These are phyloP conservation scores for Chytriomyces hyalinus DNA, from an alignment of 192 early-diverging fungal genomes.

Conservation along the genomic window DNA sequence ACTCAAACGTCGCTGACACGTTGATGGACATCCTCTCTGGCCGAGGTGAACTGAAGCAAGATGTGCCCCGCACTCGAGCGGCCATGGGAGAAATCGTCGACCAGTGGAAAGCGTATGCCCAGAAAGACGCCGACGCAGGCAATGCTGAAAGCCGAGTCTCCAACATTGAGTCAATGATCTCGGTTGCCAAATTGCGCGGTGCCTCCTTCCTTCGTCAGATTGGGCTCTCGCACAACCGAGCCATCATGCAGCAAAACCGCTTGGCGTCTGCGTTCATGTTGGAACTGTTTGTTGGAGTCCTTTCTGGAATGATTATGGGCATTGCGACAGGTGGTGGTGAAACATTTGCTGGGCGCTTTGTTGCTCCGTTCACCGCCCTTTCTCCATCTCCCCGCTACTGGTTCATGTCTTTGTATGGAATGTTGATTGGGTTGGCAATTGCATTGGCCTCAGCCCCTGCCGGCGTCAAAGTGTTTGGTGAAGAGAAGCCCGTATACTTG, in stretches of 20 bases:
- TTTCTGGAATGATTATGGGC: constrained; percentile 47
- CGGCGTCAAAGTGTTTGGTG: constrained; percentile 56
- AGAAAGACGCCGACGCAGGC: neutral
- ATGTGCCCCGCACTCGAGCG: neutral
- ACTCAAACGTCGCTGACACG: constrained; percentile 40
- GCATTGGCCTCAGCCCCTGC: constrained; percentile 50
- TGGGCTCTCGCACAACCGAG: constrained; percentile 42
- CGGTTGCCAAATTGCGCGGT: constrained; percentile 35
- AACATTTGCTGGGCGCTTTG: constrained; percentile 1
- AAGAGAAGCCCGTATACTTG: constrained; percentile 55
- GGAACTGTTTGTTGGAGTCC: constrained; percentile 47
- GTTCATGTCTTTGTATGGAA: constrained; percentile 34
- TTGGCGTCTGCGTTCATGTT: constrained; percentile 31
- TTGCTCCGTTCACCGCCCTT: constrained; percentile 6
- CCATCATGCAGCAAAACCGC: constrained; percentile 44
- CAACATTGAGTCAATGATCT: constrained; percentile 21
- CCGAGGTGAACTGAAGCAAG: constrained; percentile 26
- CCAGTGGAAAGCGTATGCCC: neutral
- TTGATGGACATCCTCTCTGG: constrained; percentile 53
- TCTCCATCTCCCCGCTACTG: constrained; percentile 33
- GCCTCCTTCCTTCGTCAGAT: constrained; percentile 42
- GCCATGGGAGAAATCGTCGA: neutral
- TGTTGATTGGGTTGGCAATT: constrained; percentile 44
- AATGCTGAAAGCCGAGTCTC: neutral
- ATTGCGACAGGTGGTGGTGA: constrained; percentile 4